Evolutionary conservation across 768 basidiomycete species (phyloP), one percentile per base, ranked within the genome.

Genomic region (Mycena amicta): DNA sequence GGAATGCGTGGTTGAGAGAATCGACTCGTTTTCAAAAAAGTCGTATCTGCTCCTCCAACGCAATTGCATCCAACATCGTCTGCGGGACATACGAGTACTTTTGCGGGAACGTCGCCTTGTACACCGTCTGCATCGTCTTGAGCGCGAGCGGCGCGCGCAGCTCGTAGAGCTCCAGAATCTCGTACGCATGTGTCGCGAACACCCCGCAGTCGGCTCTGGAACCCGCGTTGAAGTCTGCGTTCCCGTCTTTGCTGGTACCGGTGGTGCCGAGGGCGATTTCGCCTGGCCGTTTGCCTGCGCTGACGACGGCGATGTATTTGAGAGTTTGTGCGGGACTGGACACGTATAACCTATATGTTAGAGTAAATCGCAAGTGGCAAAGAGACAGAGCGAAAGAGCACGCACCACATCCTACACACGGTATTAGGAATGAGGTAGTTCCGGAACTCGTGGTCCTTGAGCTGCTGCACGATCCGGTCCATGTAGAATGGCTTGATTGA

Each of bases 391-490:
- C 2, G 22, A 52, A 30, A 13, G 18, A 18, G 4, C 11, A 33
- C 53, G 29, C 25, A 64, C 65, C 65, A 66, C 60, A 64, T 59
- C 18, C 65, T 31, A 25, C 61, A 25, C 13, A 66, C 63, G 5
- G 57, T 52, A 13, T 40, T 27, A 0, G 65, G 33, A 8, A 64
- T 64, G 18, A 64, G 54, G 52, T 66, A 66, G n/a, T 64, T 62
- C 18, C 65, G 49, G 37, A 64, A 66, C 45, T 66, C 65, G 47
- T 66, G 65, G 47, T 66, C 53, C 37, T 66, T 66, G 15, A 11
- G 33, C 23, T 56, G 52, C 6, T 60, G 22, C 18, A 60, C 62
- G 28, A 66, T 66, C 20, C 56, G 53, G 25, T 59, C 49, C 60
- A 66, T 64, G 52, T 66, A 46, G 23, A 47, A 47, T 4, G 33